Evolutionary conservation across 768 basidiomycete species (phyloP).

Genomic region (Chalciporus sphaerocephalus): DNA sequence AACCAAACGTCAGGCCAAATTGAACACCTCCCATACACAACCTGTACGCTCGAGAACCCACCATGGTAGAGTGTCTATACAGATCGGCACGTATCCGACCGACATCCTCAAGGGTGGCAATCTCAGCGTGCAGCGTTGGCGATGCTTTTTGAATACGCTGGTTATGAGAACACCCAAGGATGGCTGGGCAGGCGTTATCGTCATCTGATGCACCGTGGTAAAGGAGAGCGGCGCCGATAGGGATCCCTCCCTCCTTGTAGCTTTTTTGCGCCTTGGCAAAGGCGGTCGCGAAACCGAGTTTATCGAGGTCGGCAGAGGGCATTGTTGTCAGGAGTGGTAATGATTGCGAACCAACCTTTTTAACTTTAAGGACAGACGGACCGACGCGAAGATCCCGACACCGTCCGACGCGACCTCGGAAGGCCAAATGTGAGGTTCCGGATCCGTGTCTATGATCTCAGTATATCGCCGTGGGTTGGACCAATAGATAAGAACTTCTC

Average conservation of each 20-base stretch:
- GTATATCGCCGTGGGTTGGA: too few species aligned
- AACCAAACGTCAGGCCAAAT: neutral
- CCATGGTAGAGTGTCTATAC: constrained; percentile 49
- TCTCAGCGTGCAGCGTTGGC: constrained; percentile 46
- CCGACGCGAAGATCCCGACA: too few species aligned
- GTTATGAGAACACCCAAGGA: constrained; percentile 45
- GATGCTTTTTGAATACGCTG: constrained; percentile 41
- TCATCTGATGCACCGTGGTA: constrained; percentile 18
- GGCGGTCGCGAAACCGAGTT: constrained; percentile 31
- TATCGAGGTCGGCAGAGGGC: constrained; percentile 18
- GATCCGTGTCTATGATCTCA: too few species aligned
- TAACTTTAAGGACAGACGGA: too few species aligned
- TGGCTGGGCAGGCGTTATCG: constrained; percentile 6
- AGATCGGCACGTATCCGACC: constrained; percentile 44
- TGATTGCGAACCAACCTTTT: too few species aligned
- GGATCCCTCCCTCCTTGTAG: constrained; percentile 52
- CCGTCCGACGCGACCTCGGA: too few species aligned
- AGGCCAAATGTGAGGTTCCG: too few species aligned
- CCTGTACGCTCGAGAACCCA: constrained; percentile 20
- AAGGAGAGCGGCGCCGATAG: constrained; percentile 55
- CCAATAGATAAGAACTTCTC: too few species aligned
- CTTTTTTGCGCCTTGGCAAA: constrained; percentile 44
- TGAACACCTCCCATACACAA: too few species aligned
- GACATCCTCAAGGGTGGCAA: constrained; percentile 48
- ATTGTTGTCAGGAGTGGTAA: too few species aligned